Base-by-base conservation (phyloP, 2,329 filamentous ascomycete species). In the Diaporthe citri region DNA sequence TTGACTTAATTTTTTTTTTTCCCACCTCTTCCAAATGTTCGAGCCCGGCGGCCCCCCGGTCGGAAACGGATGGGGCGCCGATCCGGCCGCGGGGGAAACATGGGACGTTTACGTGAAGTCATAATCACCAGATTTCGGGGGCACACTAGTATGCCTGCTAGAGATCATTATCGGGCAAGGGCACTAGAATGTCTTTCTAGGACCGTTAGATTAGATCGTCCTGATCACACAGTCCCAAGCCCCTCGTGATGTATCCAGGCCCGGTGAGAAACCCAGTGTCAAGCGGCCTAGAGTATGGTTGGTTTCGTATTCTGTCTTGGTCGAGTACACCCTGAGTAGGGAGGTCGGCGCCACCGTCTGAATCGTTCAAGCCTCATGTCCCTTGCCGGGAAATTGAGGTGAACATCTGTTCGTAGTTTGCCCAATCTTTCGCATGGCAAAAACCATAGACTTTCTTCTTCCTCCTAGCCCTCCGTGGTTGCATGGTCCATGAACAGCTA, bases 51-150 rank as follows among this genome's bases (percentile, higher is more conserved):
- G 57, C 28, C 67, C 28, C 48, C 73, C 31, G 39, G 73, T 62
- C 59, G 48, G 48, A 64, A 67, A 62, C 67, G 67, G 69, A 74
- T 72, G 48, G 69, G 48, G 31, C 41, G 41, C n/a, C 60, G 55
- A 57, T 48, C 51, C 73, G 69, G 51, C 36, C 39, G 36, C 46
- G 28, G 48, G 48, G 48, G 57, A 72, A 72, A 74, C 64, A 43
- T 71, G 25, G n/a, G 69, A 43, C 34, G n/a, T 43, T 48, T 74
- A 70, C 43, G 34, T 48, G 46, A 62, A 59, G 43, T 51, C 55
- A 71, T 39, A 36, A 71, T 69, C 64, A 69, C 34, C 46, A 69
- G 64, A 69, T 69, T 69, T 69, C 64, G 64, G 64, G 46, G 46
- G 46, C 46, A 69, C 64, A 9, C 64, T 69, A 69, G n/a, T 39